Evolutionary conservation across 768 basidiomycete genomes (phyloP).

Genomic region (Cystofilobasidium capitatum): DNA sequence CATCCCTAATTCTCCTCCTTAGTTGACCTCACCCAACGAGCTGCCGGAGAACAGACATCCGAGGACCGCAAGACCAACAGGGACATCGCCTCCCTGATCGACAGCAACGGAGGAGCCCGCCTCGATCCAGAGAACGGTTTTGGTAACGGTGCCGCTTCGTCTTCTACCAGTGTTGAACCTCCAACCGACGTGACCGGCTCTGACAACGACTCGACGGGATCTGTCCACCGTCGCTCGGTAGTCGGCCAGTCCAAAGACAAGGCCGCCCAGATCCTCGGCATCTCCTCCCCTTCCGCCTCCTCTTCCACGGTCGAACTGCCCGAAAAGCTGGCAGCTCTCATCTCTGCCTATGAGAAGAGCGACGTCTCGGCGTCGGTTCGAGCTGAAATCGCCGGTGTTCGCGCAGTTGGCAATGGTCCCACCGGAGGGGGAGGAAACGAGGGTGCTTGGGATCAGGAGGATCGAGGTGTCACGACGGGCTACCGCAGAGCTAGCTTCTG

Average conservation of each 20-base stretch:
- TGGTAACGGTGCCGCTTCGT: neutral
- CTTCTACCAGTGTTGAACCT: neutral
- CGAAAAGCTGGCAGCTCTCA: conserved; percentile 55
- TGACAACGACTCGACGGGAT: neutral
- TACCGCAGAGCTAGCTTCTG: conserved; percentile 67
- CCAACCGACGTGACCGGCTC: neutral
- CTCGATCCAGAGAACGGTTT: conserved; percentile 23
- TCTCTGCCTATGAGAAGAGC: conserved; percentile 61
- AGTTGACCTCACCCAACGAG: conserved; percentile 64
- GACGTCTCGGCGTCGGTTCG: conserved; percentile 54
- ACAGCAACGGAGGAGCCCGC: neutral
- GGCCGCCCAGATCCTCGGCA: conserved; percentile 35
- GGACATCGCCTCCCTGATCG: conserved; percentile 40
- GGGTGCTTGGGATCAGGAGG: conserved; percentile 4
- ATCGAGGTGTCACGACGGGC: conserved; percentile 35
- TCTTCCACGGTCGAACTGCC: conserved; percentile 39
- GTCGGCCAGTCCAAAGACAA: conserved; percentile 26
- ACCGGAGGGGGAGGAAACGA: conserved; percentile 19
- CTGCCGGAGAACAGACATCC: conserved; percentile 39
- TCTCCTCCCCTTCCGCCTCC: conserved; percentile 27
- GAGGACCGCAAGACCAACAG: conserved; percentile 34
- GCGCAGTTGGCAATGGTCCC: conserved; percentile 22
- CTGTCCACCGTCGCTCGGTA: neutral
- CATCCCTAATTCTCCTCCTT: conserved; percentile 8
- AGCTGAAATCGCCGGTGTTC: conserved; percentile 48